Evolutionary conservation across 345 rosid species (phyloP), one percentile per base, ranked within the genome.

Genomic region (Psidium friedrichsthalianum): DNA sequence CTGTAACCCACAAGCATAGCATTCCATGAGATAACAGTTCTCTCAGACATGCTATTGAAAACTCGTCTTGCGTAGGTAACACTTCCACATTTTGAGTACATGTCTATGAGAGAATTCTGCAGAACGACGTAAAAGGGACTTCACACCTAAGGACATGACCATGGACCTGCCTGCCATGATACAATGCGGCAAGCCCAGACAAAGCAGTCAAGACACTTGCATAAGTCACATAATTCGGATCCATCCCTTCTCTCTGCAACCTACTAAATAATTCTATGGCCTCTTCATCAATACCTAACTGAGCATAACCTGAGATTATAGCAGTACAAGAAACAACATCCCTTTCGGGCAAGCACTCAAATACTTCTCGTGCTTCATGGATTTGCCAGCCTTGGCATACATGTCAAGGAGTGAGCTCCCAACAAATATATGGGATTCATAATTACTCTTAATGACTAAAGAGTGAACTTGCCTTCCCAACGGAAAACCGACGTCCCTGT

Each of bases 391-490:
- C 92, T 97, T 95, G 22, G 98, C 98, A 87, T 97, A 97, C 98
- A 95, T 94, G 90, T 97, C 98, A 85, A 97, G 97, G 58, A 97
- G 98, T 82, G 99, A 97, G 88, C 98, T 95, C 53, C 99, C 99
- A 6, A 95, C 98, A 85, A 89, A 95, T 57, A 94, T 90, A 81
- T 94, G 92, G 82, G 94, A 87, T 84, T 92, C 93, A 83, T 88
- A 93, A 86, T 76, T 92, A 58, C 89, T 90, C 91, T 94, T 97
- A 84, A 93, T 53, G 58, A 91, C 59, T 11, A 93, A 91, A 83
- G 94, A 93, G 85, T 97, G 99, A 84, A 94, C 91, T 90, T 96
- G 98, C 91, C 91, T 91, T 86, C 98, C 98, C 57, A 95, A 85
- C 32, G 61, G 88, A 86, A 90, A 88, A 16, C 95, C 86, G 89